Evolutionary conservation across 805 yeast species (phyloP).

Genomic region (Teunomyces funiuensis): DNA sequence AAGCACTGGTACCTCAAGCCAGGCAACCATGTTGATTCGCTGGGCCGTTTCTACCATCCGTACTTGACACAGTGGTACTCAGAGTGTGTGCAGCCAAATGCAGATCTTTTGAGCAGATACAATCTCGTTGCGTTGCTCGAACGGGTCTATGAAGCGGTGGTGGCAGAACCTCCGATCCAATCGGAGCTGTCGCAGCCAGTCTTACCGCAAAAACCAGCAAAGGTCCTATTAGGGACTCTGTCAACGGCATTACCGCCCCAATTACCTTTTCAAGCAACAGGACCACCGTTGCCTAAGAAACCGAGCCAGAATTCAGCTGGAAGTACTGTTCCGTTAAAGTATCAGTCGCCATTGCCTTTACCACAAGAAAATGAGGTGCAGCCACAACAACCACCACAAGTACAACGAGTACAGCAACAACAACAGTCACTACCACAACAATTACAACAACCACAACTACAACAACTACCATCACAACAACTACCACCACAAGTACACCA

Average conservation of each 20-base stretch:
- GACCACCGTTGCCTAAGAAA: slow-evolving; percentile 28
- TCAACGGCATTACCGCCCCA: too few relatives aligned
- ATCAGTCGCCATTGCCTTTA: slow-evolving; percentile 32
- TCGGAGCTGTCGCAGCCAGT: slow-evolving; percentile 14
- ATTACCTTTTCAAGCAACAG: slow-evolving; percentile 12
- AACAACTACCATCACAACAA: neutral
- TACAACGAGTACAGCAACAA: neutral
- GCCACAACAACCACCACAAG: neutral
- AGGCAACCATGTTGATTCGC: slow-evolving; percentile 65
- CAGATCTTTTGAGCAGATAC: slow-evolving; percentile 15
- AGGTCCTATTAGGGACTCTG: slow-evolving; percentile 7
- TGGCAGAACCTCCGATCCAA: slow-evolving; percentile 6
- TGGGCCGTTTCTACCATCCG: slow-evolving; percentile 73
- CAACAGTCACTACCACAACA: neutral
- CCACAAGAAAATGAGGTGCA: slow-evolving; percentile 10
- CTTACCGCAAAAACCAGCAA: slow-evolving; percentile 25
- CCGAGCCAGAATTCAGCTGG: slow-evolving; percentile 8
- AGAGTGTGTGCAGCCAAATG: slow-evolving; percentile 3
- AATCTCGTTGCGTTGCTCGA: slow-evolving; percentile 17
- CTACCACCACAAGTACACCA: neutral
- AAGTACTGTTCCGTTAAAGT: slow-evolving; percentile 22
- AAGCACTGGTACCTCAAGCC: slow-evolving; percentile 48
- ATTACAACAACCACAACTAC: neutral
- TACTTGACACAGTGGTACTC: slow-evolving; percentile 57
- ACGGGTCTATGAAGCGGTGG: slow-evolving; percentile 13